These are phyloP conservation scores for Entophlyctis helioformis DNA, from an alignment of 192 early-diverging fungal species.

Conservation along the genomic window DNA sequence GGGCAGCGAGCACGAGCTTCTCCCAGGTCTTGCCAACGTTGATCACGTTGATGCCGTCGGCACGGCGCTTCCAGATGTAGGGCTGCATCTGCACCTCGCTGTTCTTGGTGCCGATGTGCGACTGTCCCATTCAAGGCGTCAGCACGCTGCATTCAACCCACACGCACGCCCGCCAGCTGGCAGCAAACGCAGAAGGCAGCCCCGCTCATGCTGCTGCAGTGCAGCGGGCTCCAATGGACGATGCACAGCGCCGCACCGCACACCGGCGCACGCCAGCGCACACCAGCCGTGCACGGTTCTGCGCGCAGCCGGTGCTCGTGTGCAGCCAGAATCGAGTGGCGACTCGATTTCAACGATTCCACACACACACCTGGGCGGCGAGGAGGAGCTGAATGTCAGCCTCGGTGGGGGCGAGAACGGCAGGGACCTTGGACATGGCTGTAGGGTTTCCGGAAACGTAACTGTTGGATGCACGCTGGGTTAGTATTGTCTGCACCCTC, in stretches of 20 bases:
- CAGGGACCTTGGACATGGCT: slow-evolving; percentile 45
- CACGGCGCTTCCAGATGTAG: slow-evolving; percentile 95
- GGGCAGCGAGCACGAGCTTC: slow-evolving; percentile 97
- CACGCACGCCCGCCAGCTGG: no score
- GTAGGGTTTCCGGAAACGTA: slow-evolving; percentile 10
- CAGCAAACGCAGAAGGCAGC: no score
- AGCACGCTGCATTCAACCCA: neutral
- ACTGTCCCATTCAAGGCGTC: slow-evolving; percentile 8
- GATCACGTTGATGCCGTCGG: slow-evolving; percentile 97
- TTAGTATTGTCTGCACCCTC: no score
- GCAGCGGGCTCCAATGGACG: no score
- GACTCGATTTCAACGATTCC: no score
- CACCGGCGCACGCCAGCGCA: no score
- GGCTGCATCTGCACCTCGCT: slow-evolving; percentile 84
- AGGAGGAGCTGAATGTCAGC: slow-evolving; percentile 91
- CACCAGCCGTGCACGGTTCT: no score
- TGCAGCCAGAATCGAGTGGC: no score
- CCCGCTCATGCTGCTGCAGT: no score
- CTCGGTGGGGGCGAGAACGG: slow-evolving; percentile 69
- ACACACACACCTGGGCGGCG: slow-evolving; percentile 85
- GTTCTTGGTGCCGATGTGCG: slow-evolving; percentile 99
- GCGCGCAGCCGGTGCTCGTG: no score
- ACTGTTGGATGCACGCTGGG: no score
- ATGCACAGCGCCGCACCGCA: no score
- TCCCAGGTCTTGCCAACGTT: slow-evolving; percentile 99